Evolutionary conservation across 768 basidiomycete genomes (phyloP), one percentile per base, ranked within the genome.

Genomic region (Boletus huronensis): DNA sequence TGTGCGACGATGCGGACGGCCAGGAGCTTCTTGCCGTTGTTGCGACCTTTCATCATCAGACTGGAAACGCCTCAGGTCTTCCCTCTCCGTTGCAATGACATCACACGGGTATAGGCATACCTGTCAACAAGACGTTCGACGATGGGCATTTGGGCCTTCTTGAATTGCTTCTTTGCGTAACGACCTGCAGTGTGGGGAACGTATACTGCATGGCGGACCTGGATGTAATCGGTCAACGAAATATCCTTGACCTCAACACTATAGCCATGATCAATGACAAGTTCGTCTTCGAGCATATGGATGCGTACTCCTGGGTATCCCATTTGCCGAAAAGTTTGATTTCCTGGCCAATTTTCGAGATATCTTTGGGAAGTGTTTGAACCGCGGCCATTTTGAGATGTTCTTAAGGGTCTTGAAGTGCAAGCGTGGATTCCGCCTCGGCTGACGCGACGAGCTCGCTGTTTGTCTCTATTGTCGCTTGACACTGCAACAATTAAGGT

Each of bases 11-110:
- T 99, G 77, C 97, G 93, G 75, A 99, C 92, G 68, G 97, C 88
- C 75, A 99, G 78, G 73, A 98, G 87, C 79, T 98, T 98, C 82
- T 98, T 98, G 72, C 97, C 97, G 79, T 95, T 98, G 87, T 98
- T 99, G 77, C 97, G 94, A 58, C 97, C 97, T 80, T 98, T 97
- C 97, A 99, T 99, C 97, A 99, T 99, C 73, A 99, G 78, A 75
- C 93, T 96, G 28, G 21, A 25, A 48, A 34, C 17, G 17, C 23
- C 40, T 60, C 28, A 57, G 51, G 16, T 31, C 28, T 29, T 42
- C 21, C 31, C 40, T 26, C 43, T 52, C 11, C 47, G 16, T 55
- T 51, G 23, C 41, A 25, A 44, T n/a, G 31, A 14, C 50, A 38
- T 25, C 31, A 28, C 52, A 29, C 11, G 28, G 1, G 14, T 5